Base-by-base conservation (phyloP, 768 basidiomycete species). In the Suillus tomentosus region DNA sequence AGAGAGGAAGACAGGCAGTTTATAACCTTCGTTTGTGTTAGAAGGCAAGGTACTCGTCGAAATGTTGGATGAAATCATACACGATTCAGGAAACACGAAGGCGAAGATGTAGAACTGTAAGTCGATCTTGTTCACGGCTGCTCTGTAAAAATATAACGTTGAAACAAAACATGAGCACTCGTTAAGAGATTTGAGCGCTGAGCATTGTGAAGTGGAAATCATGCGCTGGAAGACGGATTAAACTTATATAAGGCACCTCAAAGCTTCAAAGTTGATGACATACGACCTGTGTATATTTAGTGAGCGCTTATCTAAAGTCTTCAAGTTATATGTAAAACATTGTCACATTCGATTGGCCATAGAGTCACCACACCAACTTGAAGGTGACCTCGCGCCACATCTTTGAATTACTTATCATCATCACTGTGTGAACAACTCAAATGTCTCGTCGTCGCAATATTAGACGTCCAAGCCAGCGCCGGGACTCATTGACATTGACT, bases 1-100 rank as follows among this genome's bases (percentile, higher is more conserved):
- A 10, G 88, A 91, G 45, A 69, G 70, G 47, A 67, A 62, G 15
- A 50, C 40, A 55, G 54, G 61, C 7, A 3, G 3, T 56, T 22
- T 2, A 36, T 56, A n/a, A 56, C 9, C 24, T 31, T 10, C 19
- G 9, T 24, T n/a, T 54, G 34, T 10, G 19, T n/a, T n/a, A 11
- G 31, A 13, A 34, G 5, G 31, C 19, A 27, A 51, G 56, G 55
- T 54, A 54, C 58, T 76, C 15, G 65, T 71, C 27, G 70, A 76
- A 17, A 63, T 76, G 8, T 64, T 76, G 24, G 53, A 59, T 19
- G 1, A 57, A 36, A 24, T 24, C 8, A 7, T 17, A 15, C 22
- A 17, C 24, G 37, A 15, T 24, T 39, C 2, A 2, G 14, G 15
- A n/a, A 56, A 56, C 10, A 37, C 9, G 36, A 37, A 37, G 36